Evolutionary conservation across 495 filamentous ascomycete genomes (phyloP).

Genomic region (Penicillium robsamsonii): DNA sequence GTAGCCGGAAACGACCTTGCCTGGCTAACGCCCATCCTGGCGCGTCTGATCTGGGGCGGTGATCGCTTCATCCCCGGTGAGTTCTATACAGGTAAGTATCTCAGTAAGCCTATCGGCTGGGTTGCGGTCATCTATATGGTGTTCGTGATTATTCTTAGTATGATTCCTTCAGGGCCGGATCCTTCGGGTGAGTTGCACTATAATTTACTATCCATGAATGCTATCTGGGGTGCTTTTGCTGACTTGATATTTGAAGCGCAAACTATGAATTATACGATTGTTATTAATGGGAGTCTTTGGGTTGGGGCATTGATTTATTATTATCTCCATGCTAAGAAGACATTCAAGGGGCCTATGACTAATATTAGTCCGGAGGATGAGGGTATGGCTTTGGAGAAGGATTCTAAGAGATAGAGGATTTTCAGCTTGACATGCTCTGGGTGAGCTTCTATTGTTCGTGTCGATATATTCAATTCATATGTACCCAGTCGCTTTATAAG

Average conservation of each 20-base stretch:
- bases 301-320: constrained; percentile 60
- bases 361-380: constrained; percentile 47
- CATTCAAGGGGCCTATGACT: constrained; percentile 70
- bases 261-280: constrained; percentile 65
- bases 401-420: not conserved
- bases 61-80: constrained; percentile 61
- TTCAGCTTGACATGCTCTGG: not conserved
- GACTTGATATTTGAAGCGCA: constrained; percentile 32
- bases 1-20: constrained; percentile 62
- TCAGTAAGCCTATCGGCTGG: constrained; percentile 54
- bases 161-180: constrained; percentile 56
- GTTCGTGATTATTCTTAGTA: constrained; percentile 51
- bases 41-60: constrained; percentile 61
- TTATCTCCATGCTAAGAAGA: constrained; percentile 62
- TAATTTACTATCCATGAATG: not conserved
- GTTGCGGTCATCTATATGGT: constrained; percentile 49
- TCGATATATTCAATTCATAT: not conserved
- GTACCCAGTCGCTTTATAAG: not conserved
- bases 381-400: constrained; percentile 13
- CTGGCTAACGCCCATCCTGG: constrained; percentile 63
- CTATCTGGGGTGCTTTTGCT: constrained; percentile 12
- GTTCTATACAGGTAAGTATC: constrained; percentile 54
- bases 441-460: not conserved
- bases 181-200: constrained; percentile 32
- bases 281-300: constrained; percentile 63